These are phyloP conservation scores for Fusarium sp. DNA, from an alignment of 2,329 filamentous ascomycete genomes.

Conservation along the genomic window DNA sequence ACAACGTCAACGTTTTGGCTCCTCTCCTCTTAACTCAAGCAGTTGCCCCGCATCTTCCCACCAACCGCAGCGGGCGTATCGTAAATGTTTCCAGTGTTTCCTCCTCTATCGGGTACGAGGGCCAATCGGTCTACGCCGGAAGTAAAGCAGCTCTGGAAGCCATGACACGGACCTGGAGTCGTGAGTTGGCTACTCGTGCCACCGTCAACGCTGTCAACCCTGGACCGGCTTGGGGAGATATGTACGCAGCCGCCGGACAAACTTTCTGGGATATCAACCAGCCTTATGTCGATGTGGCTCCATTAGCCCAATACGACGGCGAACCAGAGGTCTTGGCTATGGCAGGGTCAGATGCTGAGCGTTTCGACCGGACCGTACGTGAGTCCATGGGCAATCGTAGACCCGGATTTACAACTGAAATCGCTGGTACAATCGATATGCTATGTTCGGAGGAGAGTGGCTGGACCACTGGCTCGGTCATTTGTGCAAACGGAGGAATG, in stretches of 20 bases:
- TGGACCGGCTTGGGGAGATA: constrained; percentile 65
- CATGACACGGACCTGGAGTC: constrained; percentile 70
- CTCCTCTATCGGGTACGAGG: constrained; percentile 65
- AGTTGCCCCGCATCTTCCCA: constrained; percentile 75
- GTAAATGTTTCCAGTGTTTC: constrained; percentile 68
- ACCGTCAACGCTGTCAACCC: constrained; percentile 71
- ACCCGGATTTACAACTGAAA: constrained; percentile 61
- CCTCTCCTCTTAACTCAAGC: constrained; percentile 84
- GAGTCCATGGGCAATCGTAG: constrained; percentile 52
- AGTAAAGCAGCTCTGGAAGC: constrained; percentile 70
- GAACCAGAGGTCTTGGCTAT: constrained; percentile 49
- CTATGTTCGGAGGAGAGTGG: constrained; percentile 73
- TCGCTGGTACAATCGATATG: constrained; percentile 79
- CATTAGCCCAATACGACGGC: constrained; percentile 52
- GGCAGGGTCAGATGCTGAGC: constrained; percentile 50
- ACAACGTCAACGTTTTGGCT: constrained; percentile 84
- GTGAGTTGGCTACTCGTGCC: constrained; percentile 64
- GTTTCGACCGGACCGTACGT: constrained; percentile 52
- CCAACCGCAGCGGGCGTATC: constrained; percentile 71
- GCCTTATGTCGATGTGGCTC: constrained; percentile 54
- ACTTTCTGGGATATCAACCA: constrained; percentile 55
- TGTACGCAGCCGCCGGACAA: constrained; percentile 59
- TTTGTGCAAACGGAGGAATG: constrained; percentile 75
- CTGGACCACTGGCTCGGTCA: constrained; percentile 77
- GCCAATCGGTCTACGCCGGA: constrained; percentile 68